Base-by-base conservation (phyloP, 441 rosid species). In the Eruca vesicaria region DNA sequence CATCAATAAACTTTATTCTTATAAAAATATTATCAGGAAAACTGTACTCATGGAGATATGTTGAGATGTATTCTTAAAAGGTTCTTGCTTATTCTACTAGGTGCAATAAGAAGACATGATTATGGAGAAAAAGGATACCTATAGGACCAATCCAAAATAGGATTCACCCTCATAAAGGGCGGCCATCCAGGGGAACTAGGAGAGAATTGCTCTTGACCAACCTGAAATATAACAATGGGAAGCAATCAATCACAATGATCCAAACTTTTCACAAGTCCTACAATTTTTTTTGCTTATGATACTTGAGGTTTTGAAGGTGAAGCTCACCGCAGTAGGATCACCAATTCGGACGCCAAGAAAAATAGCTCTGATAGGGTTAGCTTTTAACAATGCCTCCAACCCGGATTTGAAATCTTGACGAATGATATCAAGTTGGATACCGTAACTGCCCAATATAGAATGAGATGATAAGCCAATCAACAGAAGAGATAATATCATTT, bases 111-210 rank as follows among this genome's bases (percentile, higher is more conserved):
- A 41, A 43, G 38, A 41, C 14, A 41, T 41, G 48, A 41, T 41
- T 15, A 14, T 14, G n/a, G 50, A 43, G 16, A 29, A 63, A 41
- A 18, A 35, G 50, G 35, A 78, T 41, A 95, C 99, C 98, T 96
- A 86, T 93, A 92, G 10, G 99, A 96, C 98, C 99, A 96, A 85
- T 96, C 99, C 85, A 96, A 86, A 72, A 96, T 96, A 67, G 99
- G 99, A 90, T 96, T 96, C 77, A 96, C 96, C 81, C 99, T 89
- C 98, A 96, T 96, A 81, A 96, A 96, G 66, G 98, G 90, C 10
- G 99, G 98, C 99, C 99, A 96, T 58, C 99, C 99, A 63, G 96
- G 96, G 68, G 99, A 92, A 82, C 99, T 93, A 53, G 99, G 99
- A 58, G 98, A 96, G 82, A 96, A 96, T 69, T 90, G 99, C 78